Evolutionary conservation across 805 yeast species (phyloP), one percentile per base, ranked within the genome.

Genomic region (Candida broadrunensis): DNA sequence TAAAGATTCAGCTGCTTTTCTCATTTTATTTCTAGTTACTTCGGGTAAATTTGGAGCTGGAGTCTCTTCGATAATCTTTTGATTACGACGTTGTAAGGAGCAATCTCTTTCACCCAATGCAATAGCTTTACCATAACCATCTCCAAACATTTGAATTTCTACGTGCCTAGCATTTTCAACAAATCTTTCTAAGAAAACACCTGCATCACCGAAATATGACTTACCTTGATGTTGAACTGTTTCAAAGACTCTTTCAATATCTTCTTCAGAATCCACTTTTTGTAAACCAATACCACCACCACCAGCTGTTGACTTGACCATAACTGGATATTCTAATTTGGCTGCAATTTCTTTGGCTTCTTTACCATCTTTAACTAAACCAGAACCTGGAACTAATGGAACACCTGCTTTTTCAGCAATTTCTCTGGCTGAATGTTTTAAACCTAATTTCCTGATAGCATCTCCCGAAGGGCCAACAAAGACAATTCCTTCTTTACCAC

Each of bases 251-350:
- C 85, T 70, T 65, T 81, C 87, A 48, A 93, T 81, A 45, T 93
- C 97, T 15, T 62, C 80, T 50, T 78, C 86, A 26, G 81, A 75
- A 55, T 90, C 96, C 44, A 90, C 97, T 59, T 89, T 86, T 63
- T 91, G 97, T 52, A 91, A 71, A 49, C 99, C 99, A 56, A 91
- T 91, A 67, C 99, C 99, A 65, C 99, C 99, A 57, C 99, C 99
- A 60, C 99, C 99, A 19, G 98, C 98, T 46, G 99, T 93, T 19
- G 96, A 85, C 65, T 91, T 91, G 37, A 93, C 87, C 98, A 91
- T 91, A 25, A 91, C 80, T 21, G 98, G 98, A 54, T 88, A 93
- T 42, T 77, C 85, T 37, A 91, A 70, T 52, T 77, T 67, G 14
- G 78, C 81, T 13, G 97, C 98, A 47, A 83, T 77, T 45, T 67